Evolutionary conservation across 2,329 filamentous ascomycete species (phyloP), one percentile per base, ranked within the genome.

Genomic region (Penicillium frequentans): DNA sequence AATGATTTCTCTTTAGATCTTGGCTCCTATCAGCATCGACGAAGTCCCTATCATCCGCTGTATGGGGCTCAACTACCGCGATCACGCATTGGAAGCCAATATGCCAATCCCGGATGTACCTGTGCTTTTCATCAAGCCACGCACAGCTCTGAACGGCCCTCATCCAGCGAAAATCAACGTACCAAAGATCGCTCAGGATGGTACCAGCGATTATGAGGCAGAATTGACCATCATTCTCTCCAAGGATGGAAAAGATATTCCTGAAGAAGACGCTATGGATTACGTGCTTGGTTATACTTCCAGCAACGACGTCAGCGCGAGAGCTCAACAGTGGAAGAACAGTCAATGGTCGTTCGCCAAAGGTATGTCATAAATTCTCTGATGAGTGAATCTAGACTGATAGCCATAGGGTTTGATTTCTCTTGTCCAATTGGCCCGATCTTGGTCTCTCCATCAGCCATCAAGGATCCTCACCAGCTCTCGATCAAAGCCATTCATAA

Each of bases 401-500:
- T 5, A n/a, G 3, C 33, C 14, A n/a, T n/a, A n/a, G 33, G 33
- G 5, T 37, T 37, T 9, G 33, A 37, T 37, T 37, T n/a, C 33
- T 37, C 33, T 3, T 37, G 33, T 37, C 33, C 33, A 5, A 37
- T 37, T 37, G 33, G 33, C 6, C 33, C 33, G 33, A 37, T n/a
- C 16, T 37, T 51, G 8, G 49, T 42, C 13, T 19, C 49, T 11
- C 33, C 33, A 27, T 42, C 49, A 5, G 33, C 27, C 23, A 51
- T 51, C 23, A 5, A 21, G 10, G 49, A 51, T 9, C 49, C 49
- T 3, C 49, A 51, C 5, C n/a, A 19, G 16, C 33, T 51, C 7
- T 11, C 21, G 11, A 66, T 73, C 46, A 64, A 70, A 68, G 79
- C 76, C 0, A 70, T 68, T 0, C 71, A 79, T 1, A 78, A 81